These are phyloP conservation scores for Trichosporon ovoides DNA, from an alignment of 1,284 basidiomycete genomes.

Conservation along the genomic window DNA sequence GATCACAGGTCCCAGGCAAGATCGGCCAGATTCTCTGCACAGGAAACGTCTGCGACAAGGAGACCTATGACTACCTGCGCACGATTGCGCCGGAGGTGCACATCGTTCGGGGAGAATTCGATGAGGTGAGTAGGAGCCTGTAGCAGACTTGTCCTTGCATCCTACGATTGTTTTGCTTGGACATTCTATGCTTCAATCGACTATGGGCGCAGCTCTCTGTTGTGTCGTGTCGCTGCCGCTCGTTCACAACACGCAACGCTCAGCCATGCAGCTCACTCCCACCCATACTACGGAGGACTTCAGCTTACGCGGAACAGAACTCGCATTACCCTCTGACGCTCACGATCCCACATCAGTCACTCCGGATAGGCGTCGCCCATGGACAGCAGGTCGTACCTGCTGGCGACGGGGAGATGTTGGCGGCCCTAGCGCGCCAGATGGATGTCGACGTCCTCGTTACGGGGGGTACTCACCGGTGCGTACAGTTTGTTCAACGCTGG, in stretches of 20 bases:
- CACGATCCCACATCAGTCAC: slow-evolving; percentile 68
- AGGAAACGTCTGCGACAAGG: slow-evolving; percentile 94
- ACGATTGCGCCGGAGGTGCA: slow-evolving; percentile 94
- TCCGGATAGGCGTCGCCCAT: slow-evolving; percentile 88
- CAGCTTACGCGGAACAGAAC: slow-evolving; percentile 25
- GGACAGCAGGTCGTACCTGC: slow-evolving; percentile 92
- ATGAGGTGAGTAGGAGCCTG: slow-evolving; percentile 62
- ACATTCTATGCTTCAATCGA: no score
- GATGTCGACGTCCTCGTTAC: slow-evolving; percentile 93
- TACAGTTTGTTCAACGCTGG: slow-evolving; percentile 19
- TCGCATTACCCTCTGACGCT: slow-evolving; percentile 71
- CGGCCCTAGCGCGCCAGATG: slow-evolving; percentile 84
- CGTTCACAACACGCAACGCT: no score
- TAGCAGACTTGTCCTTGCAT: not conserved
- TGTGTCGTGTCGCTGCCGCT: no score
- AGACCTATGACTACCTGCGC: slow-evolving; percentile 94
- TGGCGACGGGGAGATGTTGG: slow-evolving; percentile 83
- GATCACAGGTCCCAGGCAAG: slow-evolving; percentile 69
- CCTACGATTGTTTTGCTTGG: no score
- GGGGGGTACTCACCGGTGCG: slow-evolving; percentile 89
- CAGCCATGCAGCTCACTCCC: no score
- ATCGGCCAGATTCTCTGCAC: slow-evolving; percentile 98
- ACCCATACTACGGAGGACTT: not conserved
- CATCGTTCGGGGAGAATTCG: slow-evolving; percentile 89
- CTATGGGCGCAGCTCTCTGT: no score